phyloP scores from a whole-genome alignment of 163 green algal species.

The Trebouxia gelatinosa region DNA sequence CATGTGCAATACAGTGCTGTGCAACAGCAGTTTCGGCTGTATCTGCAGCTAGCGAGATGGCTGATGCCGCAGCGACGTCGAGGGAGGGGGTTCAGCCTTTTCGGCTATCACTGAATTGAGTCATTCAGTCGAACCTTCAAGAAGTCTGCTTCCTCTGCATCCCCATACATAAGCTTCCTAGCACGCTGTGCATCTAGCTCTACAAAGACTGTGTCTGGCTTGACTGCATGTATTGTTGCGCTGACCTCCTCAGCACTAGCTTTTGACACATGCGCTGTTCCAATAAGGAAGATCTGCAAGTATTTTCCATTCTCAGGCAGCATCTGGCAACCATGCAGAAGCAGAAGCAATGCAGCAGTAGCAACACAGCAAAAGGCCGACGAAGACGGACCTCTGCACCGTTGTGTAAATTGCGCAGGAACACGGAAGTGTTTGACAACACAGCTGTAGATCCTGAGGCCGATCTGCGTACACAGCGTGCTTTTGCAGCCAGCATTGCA shows the following conservation, averaged over 20 bases:
- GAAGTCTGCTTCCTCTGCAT: neutral
- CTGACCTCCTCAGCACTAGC: constrained; percentile 45
- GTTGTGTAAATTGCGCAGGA: constrained; percentile 47
- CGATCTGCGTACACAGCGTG: too few species aligned
- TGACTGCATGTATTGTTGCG: constrained; percentile 47
- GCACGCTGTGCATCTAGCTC: constrained; percentile 49
- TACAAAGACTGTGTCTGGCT: constrained; percentile 49
- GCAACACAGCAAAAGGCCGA: neutral
- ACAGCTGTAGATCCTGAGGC: constrained; percentile 15
- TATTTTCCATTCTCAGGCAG: neutral
- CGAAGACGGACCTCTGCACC: constrained; percentile 39
- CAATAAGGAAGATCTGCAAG: constrained; percentile 55
- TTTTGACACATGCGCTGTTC: constrained; percentile 54
- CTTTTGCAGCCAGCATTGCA: too few species aligned
- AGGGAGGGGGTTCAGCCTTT: too few species aligned
- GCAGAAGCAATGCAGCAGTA: too few species aligned
- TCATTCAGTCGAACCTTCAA: constrained; percentile 13
- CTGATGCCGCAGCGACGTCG: too few species aligned
- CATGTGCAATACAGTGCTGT: too few species aligned
- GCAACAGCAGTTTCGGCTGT: too few species aligned
- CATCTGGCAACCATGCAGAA: too few species aligned
- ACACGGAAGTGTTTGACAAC: constrained; percentile 37
- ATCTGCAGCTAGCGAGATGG: too few species aligned
- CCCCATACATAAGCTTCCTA: neutral
- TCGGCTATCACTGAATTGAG: too few species aligned